Percentiles rank a stretch among this genome's conserved stretches.
Evolutionary conservation across 352 stramenopile species (phyloP).

Genomic region (Phytophthora pistaciae): DNA sequence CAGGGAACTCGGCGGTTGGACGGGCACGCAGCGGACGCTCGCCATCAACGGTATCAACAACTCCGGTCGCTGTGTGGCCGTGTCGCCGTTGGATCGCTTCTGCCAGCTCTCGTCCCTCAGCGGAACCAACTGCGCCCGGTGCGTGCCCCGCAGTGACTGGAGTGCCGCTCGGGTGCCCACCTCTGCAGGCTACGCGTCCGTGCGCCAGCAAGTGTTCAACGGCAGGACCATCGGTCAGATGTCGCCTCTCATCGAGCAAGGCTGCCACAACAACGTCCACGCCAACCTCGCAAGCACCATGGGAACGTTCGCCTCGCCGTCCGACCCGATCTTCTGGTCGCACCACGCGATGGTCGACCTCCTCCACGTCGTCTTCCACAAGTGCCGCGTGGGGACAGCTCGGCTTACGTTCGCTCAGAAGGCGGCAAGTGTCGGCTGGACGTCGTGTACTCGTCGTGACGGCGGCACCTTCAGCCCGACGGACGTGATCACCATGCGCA

Average conservation of each 20-base stretch:
- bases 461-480: conserved; percentile 50
- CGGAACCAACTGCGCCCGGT: conserved; percentile 45
- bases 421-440: conserved; percentile 53
- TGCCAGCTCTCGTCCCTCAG: conserved; percentile 44
- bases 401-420: conserved; percentile 64
- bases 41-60: conserved; percentile 63
- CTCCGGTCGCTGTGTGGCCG: conserved; percentile 49
- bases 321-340: conserved; percentile 81
- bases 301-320: conserved; percentile 55
- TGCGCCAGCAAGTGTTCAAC: conserved; percentile 60
- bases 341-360: conserved; percentile 77
- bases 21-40: background rate
- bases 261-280: conserved; percentile 78
- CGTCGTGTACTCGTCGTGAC: conserved; percentile 56
- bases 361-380: conserved; percentile 75
- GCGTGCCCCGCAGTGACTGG: conserved; percentile 65
- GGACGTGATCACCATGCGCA: conserved; percentile 58
- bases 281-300: conserved; percentile 59
- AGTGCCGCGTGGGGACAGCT: conserved; percentile 61
- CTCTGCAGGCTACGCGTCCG: conserved; percentile 51
- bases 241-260: conserved; percentile 51
- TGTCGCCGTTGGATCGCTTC: conserved; percentile 60
- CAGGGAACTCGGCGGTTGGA: conserved; percentile 48
- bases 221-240: conserved; percentile 65
- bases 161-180: conserved; percentile 35